Base-by-base conservation (phyloP, 805 yeast genomes). In the Saccharomycopsis selenospora region DNA sequence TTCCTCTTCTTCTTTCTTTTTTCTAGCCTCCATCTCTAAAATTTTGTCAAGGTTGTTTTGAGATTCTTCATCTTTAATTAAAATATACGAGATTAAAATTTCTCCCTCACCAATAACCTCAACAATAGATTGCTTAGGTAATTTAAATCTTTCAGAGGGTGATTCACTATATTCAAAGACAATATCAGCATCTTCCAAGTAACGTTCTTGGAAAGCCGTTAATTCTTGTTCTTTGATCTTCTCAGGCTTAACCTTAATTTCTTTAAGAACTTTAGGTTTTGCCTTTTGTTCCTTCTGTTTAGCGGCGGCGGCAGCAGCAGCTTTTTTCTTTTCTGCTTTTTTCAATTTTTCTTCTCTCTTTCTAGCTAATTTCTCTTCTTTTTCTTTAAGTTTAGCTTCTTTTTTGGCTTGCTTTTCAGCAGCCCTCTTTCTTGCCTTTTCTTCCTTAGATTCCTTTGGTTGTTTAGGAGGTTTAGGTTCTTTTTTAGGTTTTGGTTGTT, bases 101-200 rank as follows among this genome's bases (percentile, higher is more conserved):
- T 65, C 68, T 1, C 57, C 67, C 25, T 62, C 66, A 1, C 58
- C 66, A 1, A 66, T 40, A 1, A 76, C 68, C 64, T 90, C 97
- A 50, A 84, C 68, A 2, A 91, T 74, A 1, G 95, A 75, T 53
- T 87, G 77, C 55, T 80, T 80, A 0, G 98, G 97, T 0, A 91
- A 60, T 50, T 75, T 66, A 58, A 75, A 91, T 50, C 98, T 73
- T 5, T 81, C 81, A 42, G 81, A 73, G 0, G 93, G 77, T 60
- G 80, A 82, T 57, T 93, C 98, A 24, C 75, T 74, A 66, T 80
- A 91, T 63, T 93, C 99, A 62, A 91, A 81, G 4, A 89, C 81
- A 36, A 93, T 61, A 46, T 86, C 83, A 0, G 95, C 88, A 56
- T 78, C 77, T 30, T 74, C 62, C 20, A 77, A 66, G 57, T 84